Base-by-base conservation (phyloP, 192 early-diverging fungal species). In the Coemansia sp. region DNA sequence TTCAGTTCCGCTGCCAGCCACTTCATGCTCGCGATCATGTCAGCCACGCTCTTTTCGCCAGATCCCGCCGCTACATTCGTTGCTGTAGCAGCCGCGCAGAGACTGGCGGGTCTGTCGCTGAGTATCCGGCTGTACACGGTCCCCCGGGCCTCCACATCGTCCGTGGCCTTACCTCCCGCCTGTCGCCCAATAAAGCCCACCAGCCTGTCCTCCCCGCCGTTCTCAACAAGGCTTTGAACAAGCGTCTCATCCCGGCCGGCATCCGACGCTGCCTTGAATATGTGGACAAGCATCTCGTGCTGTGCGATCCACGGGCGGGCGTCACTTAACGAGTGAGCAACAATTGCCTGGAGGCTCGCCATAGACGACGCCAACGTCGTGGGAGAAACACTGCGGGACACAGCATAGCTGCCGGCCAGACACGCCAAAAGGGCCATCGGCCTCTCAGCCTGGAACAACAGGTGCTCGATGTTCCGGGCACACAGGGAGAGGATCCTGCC, bases 321-420 rank as follows among this genome's bases (percentile, higher is more conserved):
- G 20, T 53, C 50, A 22, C 22, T 7, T 13, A 53, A 53, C 40
- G 56, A 44, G 25, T 65, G 51, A 5, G 50, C 40, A 41, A 65
- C 50, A 25, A 53, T 5, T 11, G 17, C 7, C 19, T 53, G 50
- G 50, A 53, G 50, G 20, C 50, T 53, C 19, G 19, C 20, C 50
- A 53, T 53, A 7, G 50, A 19, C 7, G 50, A 19, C 22, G 50
- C 11, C 1, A 53, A 7, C 17, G 19, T 20, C 50, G 50, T 20
- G 19, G 20, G 7, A 1, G 50, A 22, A 10, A 53, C 12, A 22
- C 20, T 20, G 50, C 50, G 19, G 13, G 19, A 5, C 37, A 49
- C 11, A 6, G 65, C 64, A 71, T 74, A 79, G 37, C 55, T 69
- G 3, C 72, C 71, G 22, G 58, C 61, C 43, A 79, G 63, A 16